Evolutionary conservation across 345 rosid species (phyloP).

Genomic region (Gossypium turneri): DNA sequence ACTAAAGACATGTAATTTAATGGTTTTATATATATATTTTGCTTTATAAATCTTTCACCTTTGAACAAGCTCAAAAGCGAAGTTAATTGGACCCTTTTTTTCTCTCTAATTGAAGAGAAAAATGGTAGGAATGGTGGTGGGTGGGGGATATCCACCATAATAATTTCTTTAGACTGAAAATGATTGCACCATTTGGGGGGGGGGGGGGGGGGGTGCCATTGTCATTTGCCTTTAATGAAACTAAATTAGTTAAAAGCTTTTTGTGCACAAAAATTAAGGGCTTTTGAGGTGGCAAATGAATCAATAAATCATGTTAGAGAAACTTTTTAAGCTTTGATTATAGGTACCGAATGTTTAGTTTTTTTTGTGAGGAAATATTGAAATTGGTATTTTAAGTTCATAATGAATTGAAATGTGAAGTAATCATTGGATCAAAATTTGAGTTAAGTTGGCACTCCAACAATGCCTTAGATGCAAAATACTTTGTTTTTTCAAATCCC

Average conservation of each 20-base stretch:
- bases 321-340: not conserved
- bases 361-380: not conserved
- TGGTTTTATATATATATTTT: conserved; percentile 5
- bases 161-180: not conserved
- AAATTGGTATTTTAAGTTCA: not conserved
- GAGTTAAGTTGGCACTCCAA: not conserved
- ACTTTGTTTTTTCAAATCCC: too few species aligned
- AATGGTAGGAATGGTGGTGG: conserved; percentile 16
- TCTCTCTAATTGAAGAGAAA: conserved; percentile 13
- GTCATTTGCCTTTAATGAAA: not conserved
- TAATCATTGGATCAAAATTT: not conserved
- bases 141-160: conserved; percentile 18
- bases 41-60: conserved; percentile 12
- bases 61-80: conserved; percentile 26
- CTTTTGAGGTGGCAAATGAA: conserved; percentile 1
- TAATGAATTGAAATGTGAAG: not conserved
- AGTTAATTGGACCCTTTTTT: conserved; percentile 22
- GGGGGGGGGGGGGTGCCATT: too few species aligned
- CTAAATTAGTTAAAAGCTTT: not conserved
- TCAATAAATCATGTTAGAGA: not conserved
- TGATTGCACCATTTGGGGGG: conserved; percentile 12
- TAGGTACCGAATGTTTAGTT: not conserved
- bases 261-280: conserved; percentile 10
- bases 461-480: too few species aligned
- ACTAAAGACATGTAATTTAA: conserved; percentile 1